Percentiles rank a stretch among this genome's conserved stretches.
Evolutionary conservation across 1,284 basidiomycete genomes (phyloP).

Genomic region (Mycena sp.): DNA sequence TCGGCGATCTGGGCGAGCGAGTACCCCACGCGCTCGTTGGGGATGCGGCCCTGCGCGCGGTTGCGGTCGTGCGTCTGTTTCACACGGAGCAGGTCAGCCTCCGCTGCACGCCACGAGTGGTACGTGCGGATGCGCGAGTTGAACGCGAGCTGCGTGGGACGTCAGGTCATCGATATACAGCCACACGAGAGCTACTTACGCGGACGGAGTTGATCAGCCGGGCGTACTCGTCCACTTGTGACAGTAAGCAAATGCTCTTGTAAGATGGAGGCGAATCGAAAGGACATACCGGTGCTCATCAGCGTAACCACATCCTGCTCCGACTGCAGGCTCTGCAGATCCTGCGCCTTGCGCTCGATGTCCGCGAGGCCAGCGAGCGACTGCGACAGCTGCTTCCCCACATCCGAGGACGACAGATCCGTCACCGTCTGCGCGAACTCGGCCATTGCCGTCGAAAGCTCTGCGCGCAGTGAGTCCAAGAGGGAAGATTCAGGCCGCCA

Average conservation of each 20-base stretch:
- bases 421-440: conserved; percentile 78
- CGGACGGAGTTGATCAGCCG: conserved; percentile 91
- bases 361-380: conserved; percentile 77
- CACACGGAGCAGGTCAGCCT: conserved; percentile 78
- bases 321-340: conserved; percentile 75
- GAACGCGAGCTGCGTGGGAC: conserved; percentile 91
- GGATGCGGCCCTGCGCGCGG: conserved; percentile 75
- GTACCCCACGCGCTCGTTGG: conserved; percentile 71
- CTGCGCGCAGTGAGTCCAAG: conserved; percentile 52
- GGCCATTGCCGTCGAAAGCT: conserved; percentile 70
- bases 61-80: conserved; percentile 85
- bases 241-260: neutral
- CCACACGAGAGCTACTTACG: conserved; percentile 64
- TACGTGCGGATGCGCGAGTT: conserved; percentile 86
- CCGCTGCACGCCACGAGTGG: conserved; percentile 81
- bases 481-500: neutral
- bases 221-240: conserved; percentile 87
- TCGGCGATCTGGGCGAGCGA: conserved; percentile 84
- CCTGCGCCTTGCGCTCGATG: conserved; percentile 77
- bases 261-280: neutral
- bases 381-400: conserved; percentile 77
- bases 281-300: conserved; percentile 70
- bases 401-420: conserved; percentile 78
- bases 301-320: conserved; percentile 83
- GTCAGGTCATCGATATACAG: too few relatives aligned